Percentiles rank a stretch among this genome's conserved stretches.
phyloP scores from a whole-genome alignment of 495 filamentous ascomycete species.

The Neurospora sp. region DNA sequence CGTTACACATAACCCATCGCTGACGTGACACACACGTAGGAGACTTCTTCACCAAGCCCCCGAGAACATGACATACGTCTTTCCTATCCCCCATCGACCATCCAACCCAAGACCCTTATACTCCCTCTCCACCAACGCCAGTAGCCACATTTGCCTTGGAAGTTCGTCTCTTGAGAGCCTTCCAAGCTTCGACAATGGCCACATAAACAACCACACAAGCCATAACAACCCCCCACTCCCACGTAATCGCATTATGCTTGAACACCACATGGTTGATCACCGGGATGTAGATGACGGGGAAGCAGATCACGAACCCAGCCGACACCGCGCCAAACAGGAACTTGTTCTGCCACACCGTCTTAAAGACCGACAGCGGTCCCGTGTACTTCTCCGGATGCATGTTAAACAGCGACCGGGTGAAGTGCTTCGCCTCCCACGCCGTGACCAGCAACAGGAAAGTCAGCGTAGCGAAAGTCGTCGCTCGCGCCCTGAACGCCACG shows the following conservation, averaged over 20 bases:
- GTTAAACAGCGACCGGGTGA: constrained; percentile 58
- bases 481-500: constrained; percentile 62
- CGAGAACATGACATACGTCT: neutral
- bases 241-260: constrained; percentile 59
- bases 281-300: constrained; percentile 64
- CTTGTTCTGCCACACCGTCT: constrained; percentile 57
- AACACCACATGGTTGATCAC: constrained; percentile 58
- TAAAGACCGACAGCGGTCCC: constrained; percentile 42
- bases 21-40: neutral
- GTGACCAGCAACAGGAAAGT: constrained; percentile 62
- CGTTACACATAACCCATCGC: neutral
- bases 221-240: constrained; percentile 61
- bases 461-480: constrained; percentile 64
- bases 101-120: neutral
- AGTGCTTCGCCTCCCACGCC: constrained; percentile 66
- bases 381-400: constrained; percentile 55
- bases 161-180: constrained; percentile 45
- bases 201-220: constrained; percentile 51
- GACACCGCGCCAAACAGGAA: constrained; percentile 67
- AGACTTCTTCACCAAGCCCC: neutral
- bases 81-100: neutral
- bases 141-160: neutral
- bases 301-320: constrained; percentile 57
- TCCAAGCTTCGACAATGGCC: constrained; percentile 55
- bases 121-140: neutral